Evolutionary conservation across 768 basidiomycete genomes (phyloP), one percentile per base, ranked within the genome.

Genomic region (Russula ochroleuca): DNA sequence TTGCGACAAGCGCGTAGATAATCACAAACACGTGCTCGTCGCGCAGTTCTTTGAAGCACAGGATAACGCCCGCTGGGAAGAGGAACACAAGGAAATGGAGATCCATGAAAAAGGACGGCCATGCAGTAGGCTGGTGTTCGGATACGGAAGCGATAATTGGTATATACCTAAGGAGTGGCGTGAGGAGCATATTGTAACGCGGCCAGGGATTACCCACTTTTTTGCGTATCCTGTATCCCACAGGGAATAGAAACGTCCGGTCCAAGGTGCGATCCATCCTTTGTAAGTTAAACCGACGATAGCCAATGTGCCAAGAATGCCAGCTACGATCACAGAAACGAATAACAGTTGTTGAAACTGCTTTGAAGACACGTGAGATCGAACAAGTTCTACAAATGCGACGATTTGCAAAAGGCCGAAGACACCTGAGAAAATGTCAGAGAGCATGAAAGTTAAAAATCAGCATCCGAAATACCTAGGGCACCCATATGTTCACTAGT

Each of bases 31-130:
- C 79, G 72, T 99, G 97, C 72, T 98, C 97, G 73, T 99, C 97
- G 33, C 93, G 85, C 23, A 99, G 81, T 71, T 95, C 83, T 64
- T 85, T 85, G 92, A 98, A 98, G 77, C 94, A 97, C 52, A 97
- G 77, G 71, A 91, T 79, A 41, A 98, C 93, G 68, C 97, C 97
- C 19, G 94, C 96, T 3, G 97, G 97, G 85, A 99, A 99, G 56
- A 94, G 77, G 84, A 94, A 98, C 67, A 98, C 90, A 72, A 99
- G 87, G 83, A 98, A 89, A 70, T 97, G 91, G 60, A 99, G 87
- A 74, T 99, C 97, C 89, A 98, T 98, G 80, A 96, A 98, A 83
- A 98, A 98, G 2, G 97, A 90, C 11, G 97, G 96, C 97, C 97
- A 99, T 41, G 97, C 97, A 6, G 97, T 98, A 19, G 97, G 97